A percentile compares a stretch with the other conserved stretches of the same genome.
These are phyloP conservation scores for Violaceomyces palustris DNA, from an alignment of 1,284 basidiomycete species.

Conservation along the genomic window DNA sequence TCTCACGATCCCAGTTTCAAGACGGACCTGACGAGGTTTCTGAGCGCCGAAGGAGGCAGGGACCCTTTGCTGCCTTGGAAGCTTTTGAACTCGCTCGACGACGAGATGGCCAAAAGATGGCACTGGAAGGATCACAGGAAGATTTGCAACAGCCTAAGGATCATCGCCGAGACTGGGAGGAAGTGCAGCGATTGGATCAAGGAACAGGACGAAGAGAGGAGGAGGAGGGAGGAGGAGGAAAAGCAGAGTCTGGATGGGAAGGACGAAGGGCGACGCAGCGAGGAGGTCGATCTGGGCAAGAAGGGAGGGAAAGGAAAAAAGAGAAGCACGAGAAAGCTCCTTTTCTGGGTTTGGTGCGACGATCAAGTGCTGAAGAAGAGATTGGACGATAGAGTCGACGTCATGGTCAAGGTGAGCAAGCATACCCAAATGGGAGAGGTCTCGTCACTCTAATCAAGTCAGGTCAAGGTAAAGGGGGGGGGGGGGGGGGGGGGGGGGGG, in stretches of 20 bases:
- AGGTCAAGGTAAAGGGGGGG: too few relatives aligned
- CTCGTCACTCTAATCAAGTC: conserved; percentile 2
- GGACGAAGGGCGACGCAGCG: conserved; percentile 10
- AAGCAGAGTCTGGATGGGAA: conserved; percentile 11
- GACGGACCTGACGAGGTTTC: conserved; percentile 1
- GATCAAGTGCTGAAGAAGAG: conserved; percentile 64
- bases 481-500: too few relatives aligned
- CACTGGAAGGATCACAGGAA: conserved; percentile 93
- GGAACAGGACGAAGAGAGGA: conserved; percentile 57
- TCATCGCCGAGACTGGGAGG: conserved; percentile 70
- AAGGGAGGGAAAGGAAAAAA: too few relatives aligned
- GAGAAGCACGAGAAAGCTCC: conserved; percentile 61
- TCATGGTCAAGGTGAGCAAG: conserved; percentile 81
- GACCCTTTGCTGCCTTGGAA: conserved; percentile 63
- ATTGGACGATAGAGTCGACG: conserved; percentile 74
- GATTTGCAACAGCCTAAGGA: conserved; percentile 71
- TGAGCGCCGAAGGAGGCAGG: neutral
- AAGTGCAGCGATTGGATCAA: conserved; percentile 66
- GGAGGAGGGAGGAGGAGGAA: conserved; percentile 1
- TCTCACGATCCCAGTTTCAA: conserved; percentile 1
- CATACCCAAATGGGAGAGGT: too few relatives aligned
- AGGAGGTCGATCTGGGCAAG: neutral
- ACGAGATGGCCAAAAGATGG: conserved; percentile 74
- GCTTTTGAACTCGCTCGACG: conserved; percentile 70
- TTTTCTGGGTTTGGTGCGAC: conserved; percentile 87